Conservation (phyloP, 805 yeast genomes). For the Candida rishiriensis region DNA sequence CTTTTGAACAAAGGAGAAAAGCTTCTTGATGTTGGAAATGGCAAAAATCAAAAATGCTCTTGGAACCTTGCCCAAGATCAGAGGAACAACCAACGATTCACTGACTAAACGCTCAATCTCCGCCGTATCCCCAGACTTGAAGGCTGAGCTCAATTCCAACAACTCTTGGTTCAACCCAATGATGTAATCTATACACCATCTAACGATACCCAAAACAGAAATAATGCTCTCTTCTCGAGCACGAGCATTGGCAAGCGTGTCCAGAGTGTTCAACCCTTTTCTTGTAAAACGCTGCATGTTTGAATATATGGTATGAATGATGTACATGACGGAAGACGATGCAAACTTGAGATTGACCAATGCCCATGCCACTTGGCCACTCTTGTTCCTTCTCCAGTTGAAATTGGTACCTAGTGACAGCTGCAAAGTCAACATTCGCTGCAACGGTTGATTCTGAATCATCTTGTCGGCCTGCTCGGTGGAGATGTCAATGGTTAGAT, state of each 20-base stretch:
- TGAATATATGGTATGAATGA: conserved; percentile 55
- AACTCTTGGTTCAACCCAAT: conserved; percentile 71
- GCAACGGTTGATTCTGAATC: conserved; percentile 73
- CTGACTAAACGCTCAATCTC: conserved; percentile 20
- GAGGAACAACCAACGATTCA: conserved; percentile 45
- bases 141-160: conserved; percentile 36
- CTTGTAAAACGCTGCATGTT: conserved; percentile 58
- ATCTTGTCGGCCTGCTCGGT: conserved; percentile 75
- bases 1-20: conserved; percentile 52
- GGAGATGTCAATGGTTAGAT: conserved; percentile 63
- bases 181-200: conserved; percentile 83
- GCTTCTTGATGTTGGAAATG: conserved; percentile 59
- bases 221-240: conserved; percentile 60
- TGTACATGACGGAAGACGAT: conserved; percentile 64
- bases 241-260: conserved; percentile 34
- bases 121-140: conserved; percentile 20
- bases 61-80: conserved; percentile 65
- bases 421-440: conserved; percentile 66
- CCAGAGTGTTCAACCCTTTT: conserved; percentile 46
- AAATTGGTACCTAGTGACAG: conserved; percentile 52
- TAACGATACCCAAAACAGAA: conserved; percentile 67
- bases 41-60: conserved; percentile 63
- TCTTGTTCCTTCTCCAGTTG: conserved; percentile 35
- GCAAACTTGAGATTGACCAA: conserved; percentile 65
- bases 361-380: conserved; percentile 52